Evolutionary conservation across 139 green algal genomes (phyloP).

Genomic region (Microglena sp.): DNA sequence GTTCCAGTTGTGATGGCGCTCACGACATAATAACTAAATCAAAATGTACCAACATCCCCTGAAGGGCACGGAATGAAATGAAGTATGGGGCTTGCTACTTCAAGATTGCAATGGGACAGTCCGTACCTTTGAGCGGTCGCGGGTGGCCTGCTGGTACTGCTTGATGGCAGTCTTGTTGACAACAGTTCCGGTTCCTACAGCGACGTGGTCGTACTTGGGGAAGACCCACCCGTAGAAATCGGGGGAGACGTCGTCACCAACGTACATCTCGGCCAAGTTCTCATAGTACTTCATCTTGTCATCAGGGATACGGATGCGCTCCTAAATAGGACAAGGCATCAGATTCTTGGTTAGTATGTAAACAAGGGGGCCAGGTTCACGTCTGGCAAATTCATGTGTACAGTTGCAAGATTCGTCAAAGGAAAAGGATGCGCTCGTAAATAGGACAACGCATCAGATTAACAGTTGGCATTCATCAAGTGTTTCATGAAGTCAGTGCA

Average conservation of each 20-base stretch:
- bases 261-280: constrained; percentile 99
- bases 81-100: too few relatives aligned
- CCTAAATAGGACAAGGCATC: constrained; percentile 30
- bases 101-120: too few relatives aligned
- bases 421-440: too few relatives aligned
- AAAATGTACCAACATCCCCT: too few relatives aligned
- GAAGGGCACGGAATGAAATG: too few relatives aligned
- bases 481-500: too few relatives aligned
- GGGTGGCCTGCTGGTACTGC: constrained; percentile 94
- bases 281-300: constrained; percentile 99
- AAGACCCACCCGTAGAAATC: constrained; percentile 98
- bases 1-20: too few relatives aligned
- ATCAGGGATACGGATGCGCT: constrained; percentile 90
- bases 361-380: neutral
- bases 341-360: neutral
- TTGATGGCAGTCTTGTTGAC: constrained; percentile 99
- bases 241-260: constrained; percentile 96
- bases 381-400: neutral
- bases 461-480: too few relatives aligned
- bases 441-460: too few relatives aligned
- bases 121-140: constrained; percentile 36
- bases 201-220: constrained; percentile 99
- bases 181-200: constrained; percentile 95
- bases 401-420: neutral
- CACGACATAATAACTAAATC: too few relatives aligned